A percentile compares a stretch with the other conserved stretches of the same genome.
Conservation (phyloP, 192 early-diverging fungal species). For the Rhizophagus sp. region DNA sequence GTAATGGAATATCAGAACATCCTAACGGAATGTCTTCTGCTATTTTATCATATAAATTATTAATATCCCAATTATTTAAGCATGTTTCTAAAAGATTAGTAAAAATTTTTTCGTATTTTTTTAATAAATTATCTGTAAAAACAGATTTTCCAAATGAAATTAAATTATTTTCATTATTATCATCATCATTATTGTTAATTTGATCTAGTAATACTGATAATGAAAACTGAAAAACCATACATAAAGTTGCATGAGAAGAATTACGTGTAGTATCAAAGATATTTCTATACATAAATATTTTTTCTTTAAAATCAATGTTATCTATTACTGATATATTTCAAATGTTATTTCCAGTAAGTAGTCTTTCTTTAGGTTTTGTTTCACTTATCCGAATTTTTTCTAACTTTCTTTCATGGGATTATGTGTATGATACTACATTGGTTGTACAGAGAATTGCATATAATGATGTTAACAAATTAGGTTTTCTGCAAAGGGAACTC, state of each 20-base stretch:
- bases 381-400: not conserved
- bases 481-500: not conserved
- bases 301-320: not conserved
- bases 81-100: not conserved
- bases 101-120: not conserved
- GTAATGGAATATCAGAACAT: not conserved
- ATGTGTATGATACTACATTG: not conserved
- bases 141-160: not conserved
- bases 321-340: not conserved
- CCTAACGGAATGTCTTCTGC: not conserved
- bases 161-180: not conserved
- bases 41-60: not conserved
- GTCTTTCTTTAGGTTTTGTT: not conserved
- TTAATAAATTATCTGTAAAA: too few relatives aligned
- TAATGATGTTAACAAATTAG: not conserved
- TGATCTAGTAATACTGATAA: not conserved
- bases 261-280: not conserved
- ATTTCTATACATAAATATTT: not conserved
- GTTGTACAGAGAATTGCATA: constrained; percentile 9
- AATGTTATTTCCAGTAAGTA: not conserved
- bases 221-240: not conserved
- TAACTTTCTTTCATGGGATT: not conserved
- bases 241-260: not conserved
- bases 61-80: not conserved
- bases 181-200: too few relatives aligned